Evolutionary conservation across 2,329 filamentous ascomycete genomes (phyloP).

Genomic region (Colletotrichum magnum): DNA sequence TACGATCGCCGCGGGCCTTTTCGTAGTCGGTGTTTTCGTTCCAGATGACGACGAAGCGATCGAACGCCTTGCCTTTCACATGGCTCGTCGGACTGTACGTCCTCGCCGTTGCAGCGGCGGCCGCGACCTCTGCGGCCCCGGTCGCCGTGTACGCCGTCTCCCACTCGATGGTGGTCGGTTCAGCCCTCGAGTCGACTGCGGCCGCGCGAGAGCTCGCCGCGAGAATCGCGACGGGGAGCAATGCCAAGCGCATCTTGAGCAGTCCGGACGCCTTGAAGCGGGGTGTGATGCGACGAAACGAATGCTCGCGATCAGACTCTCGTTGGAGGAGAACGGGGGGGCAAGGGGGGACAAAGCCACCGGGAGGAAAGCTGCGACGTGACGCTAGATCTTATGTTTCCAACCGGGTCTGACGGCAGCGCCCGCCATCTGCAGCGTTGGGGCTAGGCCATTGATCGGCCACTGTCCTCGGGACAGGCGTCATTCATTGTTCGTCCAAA

Average conservation of each 20-base stretch:
- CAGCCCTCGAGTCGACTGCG: conserved; percentile 25
- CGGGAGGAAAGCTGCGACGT: too few species aligned
- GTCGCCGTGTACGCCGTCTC: conserved; percentile 66
- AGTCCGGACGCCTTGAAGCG: conserved; percentile 8
- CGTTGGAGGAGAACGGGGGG: background rate
- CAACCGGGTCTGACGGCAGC: background rate
- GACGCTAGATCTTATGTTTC: background rate
- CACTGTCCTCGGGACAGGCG: background rate
- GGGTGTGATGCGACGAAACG: background rate
- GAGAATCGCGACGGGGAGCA: conserved; percentile 44
- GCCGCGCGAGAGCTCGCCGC: conserved; percentile 46
- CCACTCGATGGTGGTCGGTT: conserved; percentile 45
- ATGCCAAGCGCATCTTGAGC: conserved; percentile 17
- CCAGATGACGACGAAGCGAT: conserved; percentile 81
- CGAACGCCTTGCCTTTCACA: conserved; percentile 79
- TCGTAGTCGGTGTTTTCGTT: conserved; percentile 83
- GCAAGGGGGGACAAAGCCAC: background rate
- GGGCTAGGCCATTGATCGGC: background rate
- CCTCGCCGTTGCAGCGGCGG: conserved; percentile 71
- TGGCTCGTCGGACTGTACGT: conserved; percentile 72
- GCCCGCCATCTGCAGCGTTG: background rate
- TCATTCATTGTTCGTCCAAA: background rate
- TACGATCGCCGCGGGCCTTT: conserved; percentile 71
- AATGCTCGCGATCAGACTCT: background rate
- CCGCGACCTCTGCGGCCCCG: conserved; percentile 62